Evolutionary conservation across 176 grass and related monocot species (phyloP).

Genomic region (Luzula sylvatica): DNA sequence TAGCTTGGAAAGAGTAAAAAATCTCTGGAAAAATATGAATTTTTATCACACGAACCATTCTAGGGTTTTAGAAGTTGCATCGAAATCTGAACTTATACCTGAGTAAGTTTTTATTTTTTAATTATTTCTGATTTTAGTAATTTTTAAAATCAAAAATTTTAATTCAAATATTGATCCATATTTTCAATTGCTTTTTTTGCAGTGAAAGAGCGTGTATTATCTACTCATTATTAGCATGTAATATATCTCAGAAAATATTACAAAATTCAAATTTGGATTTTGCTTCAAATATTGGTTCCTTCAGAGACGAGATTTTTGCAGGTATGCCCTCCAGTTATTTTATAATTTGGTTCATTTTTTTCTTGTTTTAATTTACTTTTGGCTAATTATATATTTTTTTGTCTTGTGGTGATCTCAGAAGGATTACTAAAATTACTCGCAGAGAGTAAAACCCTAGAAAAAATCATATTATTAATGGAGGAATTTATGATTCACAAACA

Average conservation of each 20-base stretch:
- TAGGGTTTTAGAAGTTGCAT: conserved; percentile 43
- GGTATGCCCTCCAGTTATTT: conserved; percentile 10
- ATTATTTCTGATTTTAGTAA: background rate
- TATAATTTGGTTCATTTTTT: background rate
- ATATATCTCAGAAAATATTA: conserved; percentile 18
- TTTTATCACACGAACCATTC: conserved; percentile 19
- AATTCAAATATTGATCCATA: background rate
- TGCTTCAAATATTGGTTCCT: conserved; percentile 22
- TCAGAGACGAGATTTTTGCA: conserved; percentile 25
- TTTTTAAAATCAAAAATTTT: background rate
- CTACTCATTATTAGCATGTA: conserved; percentile 49
- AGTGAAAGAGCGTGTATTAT: conserved; percentile 46
- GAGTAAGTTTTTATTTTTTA: conserved; percentile 40
- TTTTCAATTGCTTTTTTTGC: conserved; percentile 16
- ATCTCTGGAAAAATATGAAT: conserved; percentile 28
- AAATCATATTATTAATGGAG: conserved; percentile 39
- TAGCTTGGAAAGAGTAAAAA: conserved; percentile 33
- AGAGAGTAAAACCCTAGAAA: conserved; percentile 35
- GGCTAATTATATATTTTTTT: conserved; percentile 14
- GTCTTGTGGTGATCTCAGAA: conserved; percentile 51
- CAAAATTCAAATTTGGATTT: conserved; percentile 30
- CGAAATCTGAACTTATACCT: conserved; percentile 38
- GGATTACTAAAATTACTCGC: conserved; percentile 31
- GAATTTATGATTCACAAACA: conserved; percentile 60
- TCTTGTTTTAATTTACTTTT: conserved; percentile 3